Evolutionary conservation across 2,329 filamentous ascomycete species (phyloP).

Genomic region (Colletotrichum theobromicola): DNA sequence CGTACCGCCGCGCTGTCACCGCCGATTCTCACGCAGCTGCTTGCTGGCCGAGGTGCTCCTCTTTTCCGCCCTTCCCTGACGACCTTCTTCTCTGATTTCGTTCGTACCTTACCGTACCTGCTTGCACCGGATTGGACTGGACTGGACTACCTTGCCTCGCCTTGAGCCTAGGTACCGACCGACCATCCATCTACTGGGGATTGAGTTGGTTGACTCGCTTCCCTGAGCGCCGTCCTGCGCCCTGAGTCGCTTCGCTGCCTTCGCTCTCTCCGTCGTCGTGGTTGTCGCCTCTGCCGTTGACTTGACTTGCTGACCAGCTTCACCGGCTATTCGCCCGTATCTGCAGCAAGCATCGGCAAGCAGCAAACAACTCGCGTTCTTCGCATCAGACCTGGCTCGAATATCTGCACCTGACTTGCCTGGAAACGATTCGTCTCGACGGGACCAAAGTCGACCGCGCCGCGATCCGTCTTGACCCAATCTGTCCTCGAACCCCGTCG

Average conservation of each 20-base stretch:
- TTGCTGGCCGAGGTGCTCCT: not conserved
- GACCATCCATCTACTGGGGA: not conserved
- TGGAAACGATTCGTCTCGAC: not conserved
- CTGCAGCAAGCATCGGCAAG: not conserved
- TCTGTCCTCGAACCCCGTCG: not conserved
- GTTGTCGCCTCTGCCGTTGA: not conserved
- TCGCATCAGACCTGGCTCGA: not conserved
- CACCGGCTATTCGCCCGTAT: not conserved
- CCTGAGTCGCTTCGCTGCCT: conserved; percentile 5
- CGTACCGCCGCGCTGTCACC: not conserved
- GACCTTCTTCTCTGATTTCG: not conserved
- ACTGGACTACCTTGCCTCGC: not conserved
- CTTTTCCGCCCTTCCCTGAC: not conserved
- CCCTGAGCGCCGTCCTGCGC: not conserved
- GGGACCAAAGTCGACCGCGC: not conserved
- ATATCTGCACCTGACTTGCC: not conserved
- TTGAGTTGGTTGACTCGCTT: not conserved
- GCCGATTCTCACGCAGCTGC: not conserved
- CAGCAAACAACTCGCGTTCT: not conserved
- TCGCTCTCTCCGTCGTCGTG: not conserved
- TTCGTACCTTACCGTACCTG: not conserved
- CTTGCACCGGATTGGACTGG: not conserved
- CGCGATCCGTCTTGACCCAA: not conserved
- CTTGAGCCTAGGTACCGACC: not conserved
- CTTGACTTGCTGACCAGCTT: not conserved